These are phyloP conservation scores for Boletus holoroseus DNA, from an alignment of 1,284 basidiomycete species.

Conservation along the genomic window DNA sequence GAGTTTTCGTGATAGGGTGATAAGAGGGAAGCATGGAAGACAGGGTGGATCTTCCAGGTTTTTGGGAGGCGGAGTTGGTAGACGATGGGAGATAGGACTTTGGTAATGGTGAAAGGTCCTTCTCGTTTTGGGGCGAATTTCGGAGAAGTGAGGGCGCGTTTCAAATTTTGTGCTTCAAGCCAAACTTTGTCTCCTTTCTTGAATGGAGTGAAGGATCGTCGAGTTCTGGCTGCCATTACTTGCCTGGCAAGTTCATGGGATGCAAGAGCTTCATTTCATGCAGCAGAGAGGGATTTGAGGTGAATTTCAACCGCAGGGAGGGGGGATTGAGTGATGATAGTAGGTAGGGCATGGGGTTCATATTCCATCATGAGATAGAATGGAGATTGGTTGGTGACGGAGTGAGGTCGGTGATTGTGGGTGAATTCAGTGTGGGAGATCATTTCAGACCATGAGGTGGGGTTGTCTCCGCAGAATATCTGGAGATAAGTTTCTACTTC, in stretches of 20 bases:
- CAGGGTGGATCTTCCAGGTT: neutral
- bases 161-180: neutral
- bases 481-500: no score
- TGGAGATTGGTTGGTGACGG: no score
- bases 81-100: neutral
- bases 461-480: no score
- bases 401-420: no score
- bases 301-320: neutral
- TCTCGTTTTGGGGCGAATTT: neutral
- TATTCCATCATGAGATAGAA: no score
- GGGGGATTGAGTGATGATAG: neutral
- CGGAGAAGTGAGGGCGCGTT: no score
- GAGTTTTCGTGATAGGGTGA: neutral
- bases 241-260: neutral
- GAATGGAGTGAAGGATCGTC: neutral
- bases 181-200: neutral
- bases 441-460: no score
- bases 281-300: neutral
- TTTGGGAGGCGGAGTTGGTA: neutral
- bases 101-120: neutral
- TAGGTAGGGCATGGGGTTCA: neutral
- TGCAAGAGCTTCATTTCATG: neutral
- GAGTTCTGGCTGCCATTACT: fast-evolving
- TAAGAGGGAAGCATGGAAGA: neutral
- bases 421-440: no score